Base-by-base conservation (phyloP, 352 stramenopile species). In the Blastocystis sp. region DNA sequence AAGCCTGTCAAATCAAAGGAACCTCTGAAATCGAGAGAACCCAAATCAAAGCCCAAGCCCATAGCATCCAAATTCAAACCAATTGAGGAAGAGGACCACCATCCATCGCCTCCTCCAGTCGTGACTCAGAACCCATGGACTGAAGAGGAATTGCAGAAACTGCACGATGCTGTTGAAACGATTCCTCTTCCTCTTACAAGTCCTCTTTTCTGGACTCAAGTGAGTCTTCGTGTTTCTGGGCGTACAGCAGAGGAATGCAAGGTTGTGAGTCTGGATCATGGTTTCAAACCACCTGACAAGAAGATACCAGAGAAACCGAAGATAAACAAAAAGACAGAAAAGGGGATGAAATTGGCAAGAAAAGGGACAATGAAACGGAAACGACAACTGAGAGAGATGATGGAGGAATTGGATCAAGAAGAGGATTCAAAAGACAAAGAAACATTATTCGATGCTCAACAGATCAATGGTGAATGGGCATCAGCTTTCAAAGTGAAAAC, bases 311-410 rank as follows among this genome's bases (percentile, higher is more conserved):
- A 24, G 59, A 52, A 57, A 35, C 46, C 67, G 29, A n/a, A 29
- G n/a, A 32, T 12, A 80, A 27, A 61, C 43, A 21, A 2, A 12
- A 56, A 57, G 21, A n/a, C 11, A 57, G 35, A 83, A 42, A 24
- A 83, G 46, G 21, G 51, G 58, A 43, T 21, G 71, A 83, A 83
- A 32, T 56, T 83, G 24, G 27, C 71, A 43, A 29, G 51, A 42
- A 83, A 83, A 54, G 71, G 71, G 19, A 65, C 71, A 56, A 29
- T 83, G 49, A 83, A 83, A 37, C 71, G 71, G 29, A 57, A 59
- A 37, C 24, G 58, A 39, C 71, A 83, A 39, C 3, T 83, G 24
- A 27, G 71, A 29, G 71, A 83, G 19, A 21, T 83, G 9, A 42
- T 65, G 14, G 16, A 14, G 1, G 46, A 11, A 16, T 51, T 83